Conservation (phyloP, 306 rosid genomes). For the Malus fusca region DNA sequence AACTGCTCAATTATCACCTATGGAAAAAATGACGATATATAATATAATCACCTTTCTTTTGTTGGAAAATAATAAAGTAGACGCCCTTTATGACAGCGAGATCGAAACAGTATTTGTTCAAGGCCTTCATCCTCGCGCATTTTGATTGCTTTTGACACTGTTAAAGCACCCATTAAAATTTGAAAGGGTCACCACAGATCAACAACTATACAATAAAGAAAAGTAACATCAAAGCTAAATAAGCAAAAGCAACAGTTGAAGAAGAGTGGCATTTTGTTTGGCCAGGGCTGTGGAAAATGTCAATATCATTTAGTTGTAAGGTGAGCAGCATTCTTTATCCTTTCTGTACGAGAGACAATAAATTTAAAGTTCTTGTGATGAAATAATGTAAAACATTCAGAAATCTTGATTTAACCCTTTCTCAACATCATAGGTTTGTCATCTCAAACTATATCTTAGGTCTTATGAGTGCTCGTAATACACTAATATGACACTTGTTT, state of each 20-base stretch:
- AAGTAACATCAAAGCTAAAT: neutral
- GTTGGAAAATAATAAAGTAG: conserved; percentile 88
- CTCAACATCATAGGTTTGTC: conserved; percentile 1
- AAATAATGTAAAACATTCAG: conserved; percentile 1
- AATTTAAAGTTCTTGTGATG: conserved; percentile 4
- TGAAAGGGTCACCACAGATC: conserved; percentile 8
- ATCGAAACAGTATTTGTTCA: conserved; percentile 57
- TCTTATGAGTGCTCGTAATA: neutral
- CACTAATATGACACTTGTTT: neutral
- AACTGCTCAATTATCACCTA: neutral
- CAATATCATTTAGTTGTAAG: neutral
- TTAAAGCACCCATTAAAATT: conserved; percentile 19
- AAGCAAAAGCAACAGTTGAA: neutral
- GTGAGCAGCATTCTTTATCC: neutral
- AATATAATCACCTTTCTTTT: conserved; percentile 51
- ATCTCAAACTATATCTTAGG: conserved; percentile 3
- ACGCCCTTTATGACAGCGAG: conserved; percentile 96
- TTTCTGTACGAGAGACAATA: neutral
- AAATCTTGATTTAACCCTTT: neutral
- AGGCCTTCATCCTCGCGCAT: conserved; percentile 57
- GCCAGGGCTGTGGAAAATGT: neutral
- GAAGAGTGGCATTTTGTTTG: conserved; percentile 1
- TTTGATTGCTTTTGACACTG: conserved; percentile 65
- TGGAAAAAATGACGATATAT: conserved; percentile 3
- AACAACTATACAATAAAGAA: conserved; percentile 6